A percentile compares a stretch with the other conserved stretches of the same genome.
Conservation (phyloP, 2,329 filamentous ascomycete species). For the Dactylellina sp. region DNA sequence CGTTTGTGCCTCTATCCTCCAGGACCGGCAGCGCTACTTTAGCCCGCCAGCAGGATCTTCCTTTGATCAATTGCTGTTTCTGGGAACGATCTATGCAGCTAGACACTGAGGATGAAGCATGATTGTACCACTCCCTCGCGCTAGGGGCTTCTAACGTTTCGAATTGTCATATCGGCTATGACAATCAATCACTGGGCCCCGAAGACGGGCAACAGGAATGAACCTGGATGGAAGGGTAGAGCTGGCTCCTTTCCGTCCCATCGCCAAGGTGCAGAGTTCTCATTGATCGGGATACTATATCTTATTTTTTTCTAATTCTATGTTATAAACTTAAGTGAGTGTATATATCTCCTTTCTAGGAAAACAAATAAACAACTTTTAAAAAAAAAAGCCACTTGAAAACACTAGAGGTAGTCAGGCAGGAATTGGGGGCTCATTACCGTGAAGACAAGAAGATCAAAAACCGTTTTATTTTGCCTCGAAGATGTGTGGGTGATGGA, state of each 20-base stretch:
- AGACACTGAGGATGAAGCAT: slow-evolving; percentile 32
- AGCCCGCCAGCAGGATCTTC: slow-evolving; percentile 41
- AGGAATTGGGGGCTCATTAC: too few species aligned
- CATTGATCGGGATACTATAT: too few species aligned
- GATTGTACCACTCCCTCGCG: slow-evolving; percentile 33
- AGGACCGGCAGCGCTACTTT: slow-evolving; percentile 5
- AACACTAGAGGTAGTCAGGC: too few species aligned
- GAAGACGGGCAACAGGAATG: not conserved
- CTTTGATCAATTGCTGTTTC: slow-evolving; percentile 54
- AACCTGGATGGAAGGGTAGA: not conserved
- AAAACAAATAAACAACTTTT: too few species aligned
- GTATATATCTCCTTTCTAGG: too few species aligned
- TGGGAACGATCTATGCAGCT: slow-evolving; percentile 51
- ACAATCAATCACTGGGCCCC: slow-evolving; percentile 7
- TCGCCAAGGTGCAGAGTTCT: not conserved
- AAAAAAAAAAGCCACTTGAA: too few species aligned
- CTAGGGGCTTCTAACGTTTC: slow-evolving; percentile 53
- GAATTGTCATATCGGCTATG: slow-evolving; percentile 50
- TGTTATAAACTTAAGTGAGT: too few species aligned
- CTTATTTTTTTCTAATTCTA: too few species aligned
- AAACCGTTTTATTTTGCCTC: slow-evolving; percentile 20
- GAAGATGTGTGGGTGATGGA: slow-evolving; percentile 6
- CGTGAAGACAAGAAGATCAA: too few species aligned
- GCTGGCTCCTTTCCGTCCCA: not conserved
- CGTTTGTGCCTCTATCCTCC: not conserved